Base-by-base conservation (phyloP, 2,329 filamentous ascomycete species). In the Cytospora chrysosperma region DNA sequence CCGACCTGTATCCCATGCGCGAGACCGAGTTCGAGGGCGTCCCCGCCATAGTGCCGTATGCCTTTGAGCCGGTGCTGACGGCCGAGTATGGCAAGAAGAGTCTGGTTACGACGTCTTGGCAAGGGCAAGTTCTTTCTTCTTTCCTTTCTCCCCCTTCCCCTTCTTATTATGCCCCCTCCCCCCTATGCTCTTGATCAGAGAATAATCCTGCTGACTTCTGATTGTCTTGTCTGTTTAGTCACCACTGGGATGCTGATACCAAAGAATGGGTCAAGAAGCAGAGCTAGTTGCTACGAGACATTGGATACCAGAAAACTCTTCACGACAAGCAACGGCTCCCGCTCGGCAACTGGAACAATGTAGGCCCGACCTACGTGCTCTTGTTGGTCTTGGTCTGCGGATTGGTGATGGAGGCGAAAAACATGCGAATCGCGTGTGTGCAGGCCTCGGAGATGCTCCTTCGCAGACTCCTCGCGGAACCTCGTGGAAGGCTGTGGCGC, bases 1-100 rank as follows among this genome's bases (percentile, higher is more conserved):
- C 78, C n/a, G 90, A 95, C 69, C 78, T 95, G 15, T 95, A 88
- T 76, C 92, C 92, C 4, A 80, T 95, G 81, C 83, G 90, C 19
- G 81, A 87, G 71, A 90, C 87, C 28, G 82, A 85, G 67, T 95
- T 92, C 69, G 91, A 95, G 76, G 90, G 89, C 24, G 86, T 90
- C 2, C 77, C 82, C 15, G 89, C 89, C 27, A 82, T 82, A 68
- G 83, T 95, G 27, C 92, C 92, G 4, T 89, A 86, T 72, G 81
- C 79, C 61, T 90, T 89, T 67, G 87, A 90, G 69, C 81, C 81
- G 70, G 85, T 91, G 30, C 74, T 92, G 61, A 79, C 80, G 4
- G 82, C 85, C 32, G 89, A 92, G 76, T 92, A 92, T 69, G 80
- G 83, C 32, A 74, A 77, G n/a, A 85, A 82, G 75, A 84, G 85